Evolutionary conservation across 345 rosid species (phyloP), one percentile per base, ranked within the genome.

Genomic region (Linum tenue): DNA sequence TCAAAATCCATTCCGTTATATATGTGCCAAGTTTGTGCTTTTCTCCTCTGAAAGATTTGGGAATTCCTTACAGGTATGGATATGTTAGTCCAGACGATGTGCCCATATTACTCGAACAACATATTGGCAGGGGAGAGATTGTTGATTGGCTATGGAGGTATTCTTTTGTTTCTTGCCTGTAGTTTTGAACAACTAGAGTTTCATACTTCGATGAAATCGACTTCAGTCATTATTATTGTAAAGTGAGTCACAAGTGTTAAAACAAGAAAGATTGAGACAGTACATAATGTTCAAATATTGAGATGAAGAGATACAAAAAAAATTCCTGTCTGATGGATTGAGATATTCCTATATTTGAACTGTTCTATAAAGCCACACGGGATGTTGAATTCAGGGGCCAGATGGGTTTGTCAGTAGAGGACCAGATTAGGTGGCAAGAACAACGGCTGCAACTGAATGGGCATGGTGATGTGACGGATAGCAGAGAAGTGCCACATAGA

Each of bases 91-190:
- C 86, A 55, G 97, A 90, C 65, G 88, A 87, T 72, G 84, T 92
- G 55, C 83, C 83, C 55, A 31, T 62, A 39, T 76, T 89, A 78
- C 76, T 92, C 16, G 86, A 87, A 75, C 83, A 81, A 72, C 98
- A 92, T 75, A 76, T 87, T 64, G 82, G 65, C 67, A 86, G 79
- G 67, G 98, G 97, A 38, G 85, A 89, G 82, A 87, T 86, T 44
- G 79, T 87, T 37, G 89, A 89, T 74, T 75, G 74, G 66, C 80
- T 89, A n/a, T 92, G 97, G 95, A 87, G 97, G 98, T 92, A 82
- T 65, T 58, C 48, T 51, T 56, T 37, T 22, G 15, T 44, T 55
- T 64, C 15, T 6, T 56, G 15, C 68, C 48, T 64, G 31, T 22
- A 22, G 31, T 22, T 22, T 22, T 22, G 31, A 22, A 22, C 31